Base-by-base conservation (phyloP, 805 yeast species). In the Suhomyces canberraensis region DNA sequence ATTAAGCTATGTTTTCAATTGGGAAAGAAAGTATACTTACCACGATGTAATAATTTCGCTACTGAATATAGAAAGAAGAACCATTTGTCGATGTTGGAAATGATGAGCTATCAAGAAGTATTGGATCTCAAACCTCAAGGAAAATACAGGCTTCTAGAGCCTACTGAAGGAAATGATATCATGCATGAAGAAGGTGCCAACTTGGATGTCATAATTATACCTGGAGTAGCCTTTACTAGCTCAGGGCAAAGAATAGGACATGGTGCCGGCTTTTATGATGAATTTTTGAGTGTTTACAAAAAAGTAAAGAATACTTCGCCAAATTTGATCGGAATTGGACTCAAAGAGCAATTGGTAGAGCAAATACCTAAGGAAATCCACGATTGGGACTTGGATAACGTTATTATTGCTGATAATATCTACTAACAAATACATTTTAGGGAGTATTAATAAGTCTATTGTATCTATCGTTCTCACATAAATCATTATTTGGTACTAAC, bases 181-280 rank as follows among this genome's bases (percentile, higher is more conserved):
- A 35, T 60, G 33, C 51, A 50, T 1, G 51, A 45, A 3, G 79
- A 76, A 0, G 61, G 60, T 3, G 11, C 16, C 11, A 46, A 39
- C 3, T 60, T 91, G 16, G 97, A 91, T 47, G 49, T 91, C 8
- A 63, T 91, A 5, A 60, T 91, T 5, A 69, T 91, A 0, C 98
- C 98, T 0, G 97, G 95, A 0, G 81, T 91, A 1, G 96, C 86
- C 1, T 90, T 86, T 57, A 73, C 85, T 1, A 45, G 18, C 4
- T 40, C 40, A 1, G 60, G 79, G 16, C 56, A 66, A 9, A 57
- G 98, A 36, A 55, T 91, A 36, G 98, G 98, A 1, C 95, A 88
- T 55, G 98, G 98, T 1, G 91, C 81, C 4, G 98, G 97, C 0
- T 89, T 77, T 57, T 91, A 93, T 56, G 98, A 91, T 56, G 87